These are phyloP conservation scores for Echium plantagineum DNA, from an alignment of 257 asterid species.

Conservation along the genomic window DNA sequence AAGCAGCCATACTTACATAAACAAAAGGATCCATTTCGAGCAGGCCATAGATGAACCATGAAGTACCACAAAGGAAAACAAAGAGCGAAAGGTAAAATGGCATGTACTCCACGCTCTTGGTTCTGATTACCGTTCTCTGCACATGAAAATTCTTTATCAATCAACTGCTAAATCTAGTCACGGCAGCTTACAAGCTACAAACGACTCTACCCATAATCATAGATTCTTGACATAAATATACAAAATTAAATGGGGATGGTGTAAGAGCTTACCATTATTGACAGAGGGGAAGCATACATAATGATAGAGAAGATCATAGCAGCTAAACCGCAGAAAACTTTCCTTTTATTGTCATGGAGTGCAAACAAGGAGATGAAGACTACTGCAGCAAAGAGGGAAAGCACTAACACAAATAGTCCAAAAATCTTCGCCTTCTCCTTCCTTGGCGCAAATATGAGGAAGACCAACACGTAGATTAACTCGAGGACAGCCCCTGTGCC, in stretches of 20 bases:
- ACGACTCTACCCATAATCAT: no score
- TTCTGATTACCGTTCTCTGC: conserved; percentile 71
- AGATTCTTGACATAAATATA: no score
- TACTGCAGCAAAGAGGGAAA: conserved; percentile 38
- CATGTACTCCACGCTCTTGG: conserved; percentile 80
- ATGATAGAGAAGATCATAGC: conserved; percentile 53
- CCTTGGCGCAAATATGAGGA: conserved; percentile 47
- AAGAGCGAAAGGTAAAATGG: conserved; percentile 62
- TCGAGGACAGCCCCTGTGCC: conserved; percentile 56
- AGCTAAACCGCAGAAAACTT: conserved; percentile 48
- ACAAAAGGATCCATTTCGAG: conserved; percentile 61
- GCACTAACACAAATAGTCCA: conserved; percentile 33
- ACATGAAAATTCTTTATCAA: not conserved
- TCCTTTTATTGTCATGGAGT: conserved; percentile 27
- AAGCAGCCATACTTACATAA: conserved; percentile 29
- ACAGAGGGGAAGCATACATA: conserved; percentile 80
- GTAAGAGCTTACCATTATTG: conserved; percentile 43
- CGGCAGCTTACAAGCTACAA: not conserved
- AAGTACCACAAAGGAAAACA: conserved; percentile 63
- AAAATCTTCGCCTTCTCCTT: conserved; percentile 50
- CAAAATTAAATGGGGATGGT: no score
- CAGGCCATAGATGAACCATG: conserved; percentile 67
- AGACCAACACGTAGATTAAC: conserved; percentile 41
- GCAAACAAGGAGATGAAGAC: conserved; percentile 46
- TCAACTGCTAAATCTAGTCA: not conserved